Evolutionary conservation across 768 basidiomycete species (phyloP), one percentile per base, ranked within the genome.

Genomic region (Termitomyces sp.): DNA sequence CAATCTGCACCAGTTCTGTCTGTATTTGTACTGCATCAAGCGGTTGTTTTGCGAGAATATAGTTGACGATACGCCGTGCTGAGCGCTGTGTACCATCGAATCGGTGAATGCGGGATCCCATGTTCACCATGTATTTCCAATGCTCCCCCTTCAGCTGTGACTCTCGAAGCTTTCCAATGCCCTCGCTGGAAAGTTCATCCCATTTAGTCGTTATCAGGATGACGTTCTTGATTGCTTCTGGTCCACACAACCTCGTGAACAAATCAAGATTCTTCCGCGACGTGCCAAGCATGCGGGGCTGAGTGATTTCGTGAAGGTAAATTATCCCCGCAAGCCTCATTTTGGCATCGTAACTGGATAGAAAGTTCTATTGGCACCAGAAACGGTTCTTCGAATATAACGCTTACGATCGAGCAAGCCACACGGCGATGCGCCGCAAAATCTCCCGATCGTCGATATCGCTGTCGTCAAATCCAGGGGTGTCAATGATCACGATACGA

Each of bases 131-230:
- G 33, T 57, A 56, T 26, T 50, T 58, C 63, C 58, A 62, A 37
- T 64, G 57, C 41, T 60, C 60, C 2, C 45, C 52, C 37, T 54
- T 55, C 33, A 64, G 52, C 43, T 64, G 53, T n/a, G 41, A 35
- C 49, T 64, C 63, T 10, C 60, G 58, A 28, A 30, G 37, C 28
- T 56, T 52, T 19, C 63, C 63, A 3, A 54, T 53, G 0, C 51
- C 58, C 9, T 43, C 41, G 3, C 28, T 53, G 6, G 53, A 46
- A 23, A 76, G 74, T 49, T 70, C 68, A 10, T 66, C 70, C 78
- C 79, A 81, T 73, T 75, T 80, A 8, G 74, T 81, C 50, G 80
- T 79, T 42, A 71, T 72, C 50, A 82, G 69, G 43, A 79, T 70
- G 42, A 81, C 78, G 53, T 79, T 77, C 55, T 71, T 70, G 57